These are phyloP conservation scores for Penicillium maclennaniae DNA, from an alignment of 495 filamentous ascomycete species.

Conservation along the genomic window DNA sequence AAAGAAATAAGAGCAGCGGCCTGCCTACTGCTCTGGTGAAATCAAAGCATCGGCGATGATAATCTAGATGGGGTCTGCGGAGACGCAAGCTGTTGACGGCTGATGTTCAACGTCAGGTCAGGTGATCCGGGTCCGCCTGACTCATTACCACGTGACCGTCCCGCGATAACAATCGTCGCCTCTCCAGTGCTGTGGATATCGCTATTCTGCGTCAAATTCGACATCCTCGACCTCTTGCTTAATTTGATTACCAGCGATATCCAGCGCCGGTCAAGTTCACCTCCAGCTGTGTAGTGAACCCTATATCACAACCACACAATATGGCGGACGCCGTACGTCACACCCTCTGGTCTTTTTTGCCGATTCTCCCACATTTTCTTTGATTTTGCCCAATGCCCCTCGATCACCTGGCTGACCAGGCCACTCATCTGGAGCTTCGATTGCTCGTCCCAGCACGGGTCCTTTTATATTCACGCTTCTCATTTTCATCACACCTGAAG, in stretches of 20 bases:
- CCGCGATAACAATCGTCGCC: slow-evolving; percentile 40
- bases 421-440: slow-evolving; percentile 1
- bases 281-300: slow-evolving; percentile 16
- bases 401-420: slow-evolving; percentile 17
- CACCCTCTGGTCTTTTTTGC: slow-evolving; percentile 39
- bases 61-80: neutral
- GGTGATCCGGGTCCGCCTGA: slow-evolving; percentile 19
- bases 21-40: slow-evolving; percentile 36
- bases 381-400: slow-evolving; percentile 27
- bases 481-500: slow-evolving; percentile 2
- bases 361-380: slow-evolving; percentile 47
- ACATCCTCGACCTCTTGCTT: slow-evolving; percentile 10
- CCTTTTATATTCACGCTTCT: neutral
- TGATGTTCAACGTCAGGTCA: slow-evolving; percentile 10
- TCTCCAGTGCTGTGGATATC: slow-evolving; percentile 21
- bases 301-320: slow-evolving; percentile 17
- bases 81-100: neutral
- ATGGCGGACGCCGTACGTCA: slow-evolving; percentile 55
- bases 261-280: neutral
- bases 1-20: slow-evolving; percentile 30
- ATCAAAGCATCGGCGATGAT: slow-evolving; percentile 23
- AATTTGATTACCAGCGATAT: neutral
- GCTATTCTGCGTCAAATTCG: slow-evolving; percentile 23
- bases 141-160: slow-evolving; percentile 27
- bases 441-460: neutral